Percentiles rank a stretch among this genome's conserved stretches.
These are phyloP conservation scores for Pinus taeda DNA, from an alignment of 75 land plant genomes.

Conservation along the genomic window DNA sequence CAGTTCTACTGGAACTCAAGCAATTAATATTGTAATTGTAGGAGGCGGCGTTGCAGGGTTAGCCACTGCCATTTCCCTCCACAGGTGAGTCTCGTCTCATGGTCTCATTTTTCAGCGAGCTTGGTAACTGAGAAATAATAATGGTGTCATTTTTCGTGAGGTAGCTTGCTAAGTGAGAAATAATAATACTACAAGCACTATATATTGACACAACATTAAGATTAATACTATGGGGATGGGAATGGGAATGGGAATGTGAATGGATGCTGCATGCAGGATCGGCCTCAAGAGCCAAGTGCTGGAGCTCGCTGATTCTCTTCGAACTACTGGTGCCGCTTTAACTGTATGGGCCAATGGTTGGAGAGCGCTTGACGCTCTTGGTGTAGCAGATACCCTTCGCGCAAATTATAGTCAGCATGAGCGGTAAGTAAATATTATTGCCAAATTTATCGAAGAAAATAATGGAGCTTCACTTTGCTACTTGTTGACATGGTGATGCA, in stretches of 20 bases:
- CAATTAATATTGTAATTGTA: conserved; percentile 14
- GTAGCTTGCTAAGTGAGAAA: too few relatives aligned
- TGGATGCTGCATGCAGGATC: conserved; percentile 1
- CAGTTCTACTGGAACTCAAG: too few relatives aligned
- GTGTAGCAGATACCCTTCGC: conserved; percentile 22
- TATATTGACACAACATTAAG: too few relatives aligned
- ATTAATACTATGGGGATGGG: too few relatives aligned
- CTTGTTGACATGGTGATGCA: background rate
- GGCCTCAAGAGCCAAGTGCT: conserved; percentile 24
- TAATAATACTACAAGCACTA: too few relatives aligned
- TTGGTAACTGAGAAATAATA: too few relatives aligned
- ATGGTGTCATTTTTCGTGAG: too few relatives aligned
- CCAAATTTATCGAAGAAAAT: background rate
- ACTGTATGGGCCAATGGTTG: conserved; percentile 24
- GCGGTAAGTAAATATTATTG: background rate
- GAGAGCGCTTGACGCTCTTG: conserved; percentile 26
- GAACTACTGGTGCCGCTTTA: conserved; percentile 22
- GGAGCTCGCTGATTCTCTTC: conserved; percentile 16
- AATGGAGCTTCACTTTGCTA: background rate
- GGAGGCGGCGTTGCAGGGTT: conserved; percentile 25
- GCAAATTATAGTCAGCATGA: conserved; percentile 2
- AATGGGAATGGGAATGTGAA: too few relatives aligned
- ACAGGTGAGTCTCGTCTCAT: conserved; percentile 8
- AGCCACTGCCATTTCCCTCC: conserved; percentile 18
- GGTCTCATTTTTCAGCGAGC: background rate